Percentiles rank a stretch among this genome's conserved stretches.
These are phyloP conservation scores for Apiotrichum veenhuisii DNA, from an alignment of 1,284 basidiomycete genomes.

Conservation along the genomic window DNA sequence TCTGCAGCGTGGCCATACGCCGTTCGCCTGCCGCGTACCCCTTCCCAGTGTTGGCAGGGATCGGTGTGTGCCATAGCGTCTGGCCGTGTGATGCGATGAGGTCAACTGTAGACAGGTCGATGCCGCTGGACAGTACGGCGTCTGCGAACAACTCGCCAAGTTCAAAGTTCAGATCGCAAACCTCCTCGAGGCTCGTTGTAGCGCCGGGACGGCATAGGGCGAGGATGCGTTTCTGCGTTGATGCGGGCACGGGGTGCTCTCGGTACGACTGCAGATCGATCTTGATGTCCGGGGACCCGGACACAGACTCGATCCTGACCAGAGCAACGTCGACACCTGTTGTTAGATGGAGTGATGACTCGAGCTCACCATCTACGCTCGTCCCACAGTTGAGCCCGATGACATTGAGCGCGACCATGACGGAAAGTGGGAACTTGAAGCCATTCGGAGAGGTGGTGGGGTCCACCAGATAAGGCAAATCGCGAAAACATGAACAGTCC, in stretches of 20 bases:
- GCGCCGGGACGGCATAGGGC: neutral
- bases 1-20: slow-evolving; percentile 10
- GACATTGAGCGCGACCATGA: slow-evolving; percentile 6
- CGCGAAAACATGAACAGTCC: too few species aligned
- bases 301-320: neutral
- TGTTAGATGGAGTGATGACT: neutral
- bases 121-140: slow-evolving; percentile 3
- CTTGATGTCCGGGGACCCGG: slow-evolving; percentile 3
- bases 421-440: too few species aligned
- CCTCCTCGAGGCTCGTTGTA: slow-evolving; percentile 9
- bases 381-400: slow-evolving; percentile 30
- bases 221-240: neutral
- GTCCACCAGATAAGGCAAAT: neutral
- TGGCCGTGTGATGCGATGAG: slow-evolving; percentile 19
- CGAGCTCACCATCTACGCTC: slow-evolving; percentile 16
- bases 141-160: slow-evolving; percentile 13
- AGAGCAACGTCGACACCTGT: neutral
- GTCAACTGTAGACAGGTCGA: slow-evolving; percentile 10
- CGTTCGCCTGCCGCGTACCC: neutral
- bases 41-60: neutral
- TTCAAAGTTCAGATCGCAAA: slow-evolving; percentile 17
- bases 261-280: slow-evolving; percentile 6
- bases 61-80: slow-evolving; percentile 15
- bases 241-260: slow-evolving; percentile 7
- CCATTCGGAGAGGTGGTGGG: too few species aligned